Evolutionary conservation across 768 basidiomycete genomes (phyloP).

Genomic region (Hebeloma cylindrosporum): DNA sequence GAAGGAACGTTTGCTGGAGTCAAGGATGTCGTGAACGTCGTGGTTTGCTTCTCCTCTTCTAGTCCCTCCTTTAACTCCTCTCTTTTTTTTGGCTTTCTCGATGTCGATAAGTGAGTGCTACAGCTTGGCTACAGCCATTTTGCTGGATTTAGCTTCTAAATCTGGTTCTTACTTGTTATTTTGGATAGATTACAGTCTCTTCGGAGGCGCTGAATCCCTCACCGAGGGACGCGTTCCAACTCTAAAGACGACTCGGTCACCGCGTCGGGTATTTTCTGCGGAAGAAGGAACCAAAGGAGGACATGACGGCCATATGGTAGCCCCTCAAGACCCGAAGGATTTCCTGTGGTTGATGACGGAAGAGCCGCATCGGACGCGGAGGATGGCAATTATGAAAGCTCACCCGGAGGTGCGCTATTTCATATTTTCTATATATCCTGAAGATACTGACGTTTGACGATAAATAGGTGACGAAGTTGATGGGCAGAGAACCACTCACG

Average conservation of each 20-base stretch:
- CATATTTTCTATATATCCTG: not conserved
- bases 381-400: slow-evolving; percentile 88
- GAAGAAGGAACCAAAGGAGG: slow-evolving; percentile 40
- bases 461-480: slow-evolving; percentile 86
- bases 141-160: too few species aligned
- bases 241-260: slow-evolving; percentile 33
- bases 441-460: not conserved
- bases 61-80: too few species aligned
- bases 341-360: slow-evolving; percentile 98
- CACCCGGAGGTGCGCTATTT: slow-evolving; percentile 76
- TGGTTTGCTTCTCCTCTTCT: too few species aligned
- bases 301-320: slow-evolving; percentile 40
- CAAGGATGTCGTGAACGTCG: too few species aligned
- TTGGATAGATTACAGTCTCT: slow-evolving; percentile 70
- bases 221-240: slow-evolving; percentile 42
- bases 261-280: slow-evolving; percentile 49
- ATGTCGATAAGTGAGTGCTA: too few species aligned
- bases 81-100: too few species aligned
- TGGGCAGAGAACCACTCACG: slow-evolving; percentile 93
- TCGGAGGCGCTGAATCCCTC: slow-evolving; percentile 81
- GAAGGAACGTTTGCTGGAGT: too few species aligned
- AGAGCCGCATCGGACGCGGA: slow-evolving; percentile 89
- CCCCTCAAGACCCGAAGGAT: slow-evolving; percentile 77
- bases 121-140: too few species aligned
- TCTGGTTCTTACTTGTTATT: too few species aligned